A percentile compares a stretch with the other conserved stretches of the same genome.
These are phyloP conservation scores for Boechera divaricarpa DNA, from an alignment of 345 rosid species.

Conservation along the genomic window DNA sequence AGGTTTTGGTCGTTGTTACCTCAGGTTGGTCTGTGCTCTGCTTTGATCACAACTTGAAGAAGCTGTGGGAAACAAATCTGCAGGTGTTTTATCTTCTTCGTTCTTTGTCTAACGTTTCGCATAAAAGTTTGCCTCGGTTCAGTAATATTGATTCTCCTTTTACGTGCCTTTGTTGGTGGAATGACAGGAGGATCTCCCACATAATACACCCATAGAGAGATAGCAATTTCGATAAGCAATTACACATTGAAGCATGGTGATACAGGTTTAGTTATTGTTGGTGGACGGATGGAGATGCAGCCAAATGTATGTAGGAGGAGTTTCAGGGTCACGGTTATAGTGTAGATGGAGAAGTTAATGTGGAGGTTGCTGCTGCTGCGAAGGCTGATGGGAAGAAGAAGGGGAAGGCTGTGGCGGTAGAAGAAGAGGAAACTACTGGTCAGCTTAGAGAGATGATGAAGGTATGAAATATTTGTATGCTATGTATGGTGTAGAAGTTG, in stretches of 20 bases:
- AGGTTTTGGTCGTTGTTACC: constrained; percentile 95
- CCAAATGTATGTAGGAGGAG: constrained; percentile 69
- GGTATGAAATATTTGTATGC: too few relatives aligned
- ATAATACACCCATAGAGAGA: constrained; percentile 87
- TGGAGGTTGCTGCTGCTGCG: too few relatives aligned
- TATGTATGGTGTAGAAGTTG: too few relatives aligned
- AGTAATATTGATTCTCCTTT: neutral
- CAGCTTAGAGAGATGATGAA: too few relatives aligned
- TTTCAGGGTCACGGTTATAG: too few relatives aligned
- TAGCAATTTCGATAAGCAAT: constrained; percentile 78
- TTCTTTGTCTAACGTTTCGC: neutral
- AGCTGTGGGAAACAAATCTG: constrained; percentile 90
- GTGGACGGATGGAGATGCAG: constrained; percentile 96
- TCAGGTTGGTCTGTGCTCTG: constrained; percentile 96
- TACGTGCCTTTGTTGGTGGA: constrained; percentile 29
- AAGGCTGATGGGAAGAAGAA: too few relatives aligned
- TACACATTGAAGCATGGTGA: constrained; percentile 91
- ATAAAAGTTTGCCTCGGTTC: neutral
- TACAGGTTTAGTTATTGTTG: constrained; percentile 80
- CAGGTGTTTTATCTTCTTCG: constrained; percentile 59
- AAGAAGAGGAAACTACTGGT: too few relatives aligned
- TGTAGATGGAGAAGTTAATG: too few relatives aligned
- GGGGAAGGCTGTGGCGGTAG: too few relatives aligned
- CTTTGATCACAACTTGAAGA: constrained; percentile 93
- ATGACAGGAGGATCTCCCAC: constrained; percentile 88